These are phyloP conservation scores for Porcisia deanei DNA, from an alignment of 208 protist species.

Conservation along the genomic window DNA sequence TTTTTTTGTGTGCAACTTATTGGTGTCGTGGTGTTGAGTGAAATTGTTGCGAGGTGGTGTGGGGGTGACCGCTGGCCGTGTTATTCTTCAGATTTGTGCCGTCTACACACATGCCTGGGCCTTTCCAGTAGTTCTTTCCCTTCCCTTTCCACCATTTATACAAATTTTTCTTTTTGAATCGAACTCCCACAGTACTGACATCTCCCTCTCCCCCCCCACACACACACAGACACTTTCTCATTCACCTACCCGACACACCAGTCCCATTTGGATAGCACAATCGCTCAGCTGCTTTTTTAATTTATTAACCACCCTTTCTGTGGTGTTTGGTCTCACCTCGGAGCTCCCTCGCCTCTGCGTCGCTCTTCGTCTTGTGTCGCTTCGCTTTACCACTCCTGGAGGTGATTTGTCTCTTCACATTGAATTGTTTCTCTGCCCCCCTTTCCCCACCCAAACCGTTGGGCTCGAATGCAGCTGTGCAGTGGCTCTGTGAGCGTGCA, in stretches of 20 bases:
- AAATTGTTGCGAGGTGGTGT: not conserved
- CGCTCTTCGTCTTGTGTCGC: not conserved
- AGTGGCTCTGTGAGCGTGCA: slow-evolving; percentile 28
- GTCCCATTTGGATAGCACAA: not conserved
- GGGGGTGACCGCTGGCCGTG: not conserved
- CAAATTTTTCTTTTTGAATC: not conserved
- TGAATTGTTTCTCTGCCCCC: not conserved
- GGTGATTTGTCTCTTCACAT: not conserved
- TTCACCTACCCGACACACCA: not conserved
- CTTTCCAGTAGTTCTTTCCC: no score
- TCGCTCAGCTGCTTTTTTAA: not conserved
- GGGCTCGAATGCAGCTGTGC: slow-evolving; percentile 24
- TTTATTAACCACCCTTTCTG: not conserved
- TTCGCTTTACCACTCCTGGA: not conserved
- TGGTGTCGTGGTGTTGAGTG: not conserved
- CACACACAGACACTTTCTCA: not conserved
- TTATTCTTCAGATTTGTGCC: not conserved
- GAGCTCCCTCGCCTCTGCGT: no score
- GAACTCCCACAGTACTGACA: not conserved
- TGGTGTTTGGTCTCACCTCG: not conserved
- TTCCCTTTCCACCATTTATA: not conserved
- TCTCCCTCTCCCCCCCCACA: not conserved
- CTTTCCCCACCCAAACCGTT: not conserved
- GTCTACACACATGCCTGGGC: not conserved
- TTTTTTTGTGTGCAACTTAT: not conserved